Evolutionary conservation across 192 early-diverging fungal genomes (phyloP).

Genomic region (Pilaira anomala): DNA sequence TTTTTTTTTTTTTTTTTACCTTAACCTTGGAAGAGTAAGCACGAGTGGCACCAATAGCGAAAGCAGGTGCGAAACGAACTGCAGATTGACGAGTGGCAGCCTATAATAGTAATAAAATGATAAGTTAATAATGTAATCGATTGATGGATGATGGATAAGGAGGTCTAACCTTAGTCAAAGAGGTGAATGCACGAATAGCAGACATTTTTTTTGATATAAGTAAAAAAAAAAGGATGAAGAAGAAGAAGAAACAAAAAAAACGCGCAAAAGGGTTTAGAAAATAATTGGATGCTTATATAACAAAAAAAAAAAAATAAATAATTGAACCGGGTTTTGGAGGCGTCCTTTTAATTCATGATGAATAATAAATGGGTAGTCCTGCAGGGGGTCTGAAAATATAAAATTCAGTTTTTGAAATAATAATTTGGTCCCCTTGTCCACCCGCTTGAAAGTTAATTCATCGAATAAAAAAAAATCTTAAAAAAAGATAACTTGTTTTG

Average conservation of each 20-base stretch:
- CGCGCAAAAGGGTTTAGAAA: constrained; percentile 9
- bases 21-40: constrained; percentile 51
- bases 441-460: background rate
- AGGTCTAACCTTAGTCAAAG: constrained; percentile 19
- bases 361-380: constrained; percentile 13
- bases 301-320: constrained; percentile 17
- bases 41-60: constrained; percentile 39
- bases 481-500: background rate
- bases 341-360: constrained; percentile 19
- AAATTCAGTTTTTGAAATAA: background rate
- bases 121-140: background rate
- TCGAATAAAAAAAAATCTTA: background rate
- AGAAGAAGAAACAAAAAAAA: constrained; percentile 29
- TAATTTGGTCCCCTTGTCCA: constrained; percentile 13
- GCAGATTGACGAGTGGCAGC: constrained; percentile 29
- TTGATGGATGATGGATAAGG: background rate
- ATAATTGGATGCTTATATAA: constrained; percentile 24
- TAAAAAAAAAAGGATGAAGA: background rate
- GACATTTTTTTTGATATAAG: constrained; percentile 24
- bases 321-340: background rate
- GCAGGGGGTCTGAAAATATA: constrained; percentile 10
- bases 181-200: constrained; percentile 34
- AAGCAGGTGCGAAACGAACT: constrained; percentile 37
- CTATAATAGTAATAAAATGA: constrained; percentile 2
- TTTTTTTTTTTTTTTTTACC: too few species aligned